Evolutionary conservation across 2,329 filamentous ascomycete species (phyloP).

Genomic region (Ampelomyces quisqualis): DNA sequence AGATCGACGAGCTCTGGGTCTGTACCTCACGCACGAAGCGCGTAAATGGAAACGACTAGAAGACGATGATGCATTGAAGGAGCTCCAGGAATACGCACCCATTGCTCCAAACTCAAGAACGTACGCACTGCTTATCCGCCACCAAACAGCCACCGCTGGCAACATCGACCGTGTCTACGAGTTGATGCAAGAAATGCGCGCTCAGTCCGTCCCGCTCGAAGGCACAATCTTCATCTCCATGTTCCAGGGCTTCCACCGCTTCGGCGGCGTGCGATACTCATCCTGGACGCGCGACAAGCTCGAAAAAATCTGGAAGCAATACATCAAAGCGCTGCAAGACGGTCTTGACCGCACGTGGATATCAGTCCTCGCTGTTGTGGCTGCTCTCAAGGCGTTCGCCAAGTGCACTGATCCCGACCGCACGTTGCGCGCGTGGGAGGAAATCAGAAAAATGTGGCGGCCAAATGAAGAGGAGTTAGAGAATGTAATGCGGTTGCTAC

Average conservation of each 20-base stretch:
- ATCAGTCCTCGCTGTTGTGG: slow-evolving; percentile 26
- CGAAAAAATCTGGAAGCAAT: slow-evolving; percentile 45
- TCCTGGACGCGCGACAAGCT: slow-evolving; percentile 74
- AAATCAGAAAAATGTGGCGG: slow-evolving; percentile 45
- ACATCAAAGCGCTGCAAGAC: slow-evolving; percentile 21
- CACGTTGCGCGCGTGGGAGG: slow-evolving; percentile 57
- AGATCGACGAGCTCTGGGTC: slow-evolving; percentile 47
- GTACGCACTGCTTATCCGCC: slow-evolving; percentile 74
- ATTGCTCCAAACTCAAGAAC: slow-evolving; percentile 76
- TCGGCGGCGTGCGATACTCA: slow-evolving; percentile 66
- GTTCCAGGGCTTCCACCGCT: slow-evolving; percentile 75
- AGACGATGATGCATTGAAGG: slow-evolving; percentile 57
- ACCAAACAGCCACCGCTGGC: slow-evolving; percentile 69
- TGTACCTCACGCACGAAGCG: slow-evolving; percentile 50
- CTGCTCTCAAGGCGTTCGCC: slow-evolving; percentile 58
- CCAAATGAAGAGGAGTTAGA: slow-evolving; percentile 40
- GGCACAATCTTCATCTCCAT: slow-evolving; percentile 77
- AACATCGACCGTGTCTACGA: slow-evolving; percentile 69
- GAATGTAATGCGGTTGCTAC: slow-evolving; percentile 22
- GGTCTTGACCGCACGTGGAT: slow-evolving; percentile 32
- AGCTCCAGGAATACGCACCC: slow-evolving; percentile 65
- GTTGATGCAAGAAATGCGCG: slow-evolving; percentile 78
- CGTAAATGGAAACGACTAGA: slow-evolving; percentile 48
- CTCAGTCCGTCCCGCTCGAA: slow-evolving; percentile 64
- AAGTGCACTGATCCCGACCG: slow-evolving; percentile 57